A percentile compares a stretch with the other conserved stretches of the same genome.
These are phyloP conservation scores for Maudiozyma serrabonitensis DNA, from an alignment of 805 yeast species.

Conservation along the genomic window DNA sequence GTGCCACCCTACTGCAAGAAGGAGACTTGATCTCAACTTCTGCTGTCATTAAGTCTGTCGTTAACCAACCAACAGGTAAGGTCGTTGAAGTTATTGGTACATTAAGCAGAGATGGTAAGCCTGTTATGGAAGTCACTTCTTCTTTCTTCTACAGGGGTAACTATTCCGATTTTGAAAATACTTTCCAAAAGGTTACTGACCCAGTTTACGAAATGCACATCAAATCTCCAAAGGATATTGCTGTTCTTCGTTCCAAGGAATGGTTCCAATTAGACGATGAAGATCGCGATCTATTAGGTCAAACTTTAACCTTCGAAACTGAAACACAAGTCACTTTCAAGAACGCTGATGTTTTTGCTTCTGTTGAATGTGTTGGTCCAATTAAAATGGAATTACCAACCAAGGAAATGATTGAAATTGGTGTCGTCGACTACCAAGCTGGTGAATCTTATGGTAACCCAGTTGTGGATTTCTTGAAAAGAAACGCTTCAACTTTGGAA, in stretches of 20 bases:
- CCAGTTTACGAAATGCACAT: constrained; percentile 75
- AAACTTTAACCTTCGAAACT: constrained; percentile 81
- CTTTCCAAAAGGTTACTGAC: constrained; percentile 82
- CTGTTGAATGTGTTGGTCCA: constrained; percentile 77
- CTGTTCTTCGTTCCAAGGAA: constrained; percentile 88
- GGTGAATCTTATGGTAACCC: constrained; percentile 96
- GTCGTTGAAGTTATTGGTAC: constrained; percentile 92
- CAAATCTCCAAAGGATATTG: constrained; percentile 75
- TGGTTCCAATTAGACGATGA: constrained; percentile 85
- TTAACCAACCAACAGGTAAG: constrained; percentile 89
- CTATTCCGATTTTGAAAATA: constrained; percentile 79
- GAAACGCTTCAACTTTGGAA: constrained; percentile 90
- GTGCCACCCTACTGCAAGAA: constrained; percentile 78
- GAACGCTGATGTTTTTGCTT: constrained; percentile 62
- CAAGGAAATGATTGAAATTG: constrained; percentile 77
- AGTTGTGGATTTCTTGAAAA: constrained; percentile 81
- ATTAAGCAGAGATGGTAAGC: constrained; percentile 59
- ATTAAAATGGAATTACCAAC: constrained; percentile 85
- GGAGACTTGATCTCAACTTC: constrained; percentile 77
- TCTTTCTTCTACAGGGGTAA: constrained; percentile 94
- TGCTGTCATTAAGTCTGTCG: constrained; percentile 81
- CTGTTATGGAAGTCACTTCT: constrained; percentile 90
- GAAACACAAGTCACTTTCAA: constrained; percentile 77
- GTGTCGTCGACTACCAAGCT: constrained; percentile 77
- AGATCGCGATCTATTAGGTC: constrained; percentile 59